Evolutionary conservation across 2,329 filamentous ascomycete species (phyloP), one percentile per base, ranked within the genome.

Genomic region (Phialocephala subalpina): DNA sequence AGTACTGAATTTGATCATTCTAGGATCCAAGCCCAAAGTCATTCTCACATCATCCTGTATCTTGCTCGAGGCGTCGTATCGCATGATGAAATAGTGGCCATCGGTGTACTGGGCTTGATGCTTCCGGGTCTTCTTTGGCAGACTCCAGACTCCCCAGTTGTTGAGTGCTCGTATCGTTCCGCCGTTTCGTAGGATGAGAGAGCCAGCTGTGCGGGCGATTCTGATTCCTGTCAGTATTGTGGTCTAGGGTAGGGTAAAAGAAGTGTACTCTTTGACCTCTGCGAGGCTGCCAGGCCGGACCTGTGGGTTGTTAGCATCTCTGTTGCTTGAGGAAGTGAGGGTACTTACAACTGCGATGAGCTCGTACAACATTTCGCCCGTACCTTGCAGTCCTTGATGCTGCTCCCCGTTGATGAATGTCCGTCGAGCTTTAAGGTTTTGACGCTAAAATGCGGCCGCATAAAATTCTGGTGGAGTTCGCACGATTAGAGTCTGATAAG

Each of bases 71-170:
- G 91, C 83, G 79, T 99, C 96, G 84, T 97, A 99, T 74, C 96
- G 92, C 92, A 99, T 92, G 76, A 97, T 92, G 80, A 99, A 99
- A 86, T 99, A 97, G 83, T 98, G 94, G 63, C 96, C 96, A 73
- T 89, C 87, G 70, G 87, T 87, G 85, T 98, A 91, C 72, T 89
- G 89, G 73, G 91, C 89, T 81, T 97, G 94, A 80, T 97, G 90
- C 77, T 91, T 90, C 68, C 89, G 90, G 66, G 90, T 85, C 68
- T 93, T 88, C 72, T 90, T 91, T 57, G 96, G 95, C 20, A 99
- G 90, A 57, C 90, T 85, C 82, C 96, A 97, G 73, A 92, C 87
- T 77, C 96, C 96, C 96, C 96, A 99, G 85, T 99, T 99, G 73
- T 90, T 90, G 77, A 97, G 86, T 77, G 94, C 94, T 74, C 96